Percentiles rank a stretch among this genome's conserved stretches.
These are phyloP conservation scores for Trichomonascus vanleenenianus DNA, from an alignment of 805 yeast genomes.

Conservation along the genomic window DNA sequence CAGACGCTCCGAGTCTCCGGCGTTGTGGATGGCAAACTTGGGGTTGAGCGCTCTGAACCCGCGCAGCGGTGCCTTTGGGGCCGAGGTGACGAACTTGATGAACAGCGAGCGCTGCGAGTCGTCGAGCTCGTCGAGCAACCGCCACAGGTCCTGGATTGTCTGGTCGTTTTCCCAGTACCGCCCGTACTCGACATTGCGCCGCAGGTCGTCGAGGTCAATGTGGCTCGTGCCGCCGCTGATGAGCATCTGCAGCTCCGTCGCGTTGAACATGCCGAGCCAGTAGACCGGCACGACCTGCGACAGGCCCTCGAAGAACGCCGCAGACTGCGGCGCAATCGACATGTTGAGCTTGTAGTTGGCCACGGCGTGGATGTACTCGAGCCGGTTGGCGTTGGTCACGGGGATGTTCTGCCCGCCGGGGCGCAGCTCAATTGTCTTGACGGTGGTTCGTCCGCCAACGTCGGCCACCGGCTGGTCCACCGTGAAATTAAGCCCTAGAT, in stretches of 20 bases:
- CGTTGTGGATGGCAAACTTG: constrained; percentile 66
- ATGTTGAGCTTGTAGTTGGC: constrained; percentile 74
- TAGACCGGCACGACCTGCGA: constrained; percentile 55
- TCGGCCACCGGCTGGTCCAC: constrained; percentile 38
- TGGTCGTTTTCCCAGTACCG: constrained; percentile 36
- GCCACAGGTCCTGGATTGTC: constrained; percentile 69
- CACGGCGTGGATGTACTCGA: constrained; percentile 67
- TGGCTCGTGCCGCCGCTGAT: constrained; percentile 71
- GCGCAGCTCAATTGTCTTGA: constrained; percentile 44
- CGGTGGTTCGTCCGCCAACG: constrained; percentile 19
- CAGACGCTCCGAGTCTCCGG: constrained; percentile 46
- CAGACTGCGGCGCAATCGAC: constrained; percentile 49
- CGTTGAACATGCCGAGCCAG: constrained; percentile 83
- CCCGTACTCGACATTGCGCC: constrained; percentile 52
- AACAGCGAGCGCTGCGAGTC: constrained; percentile 56
- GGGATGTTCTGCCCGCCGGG: constrained; percentile 48
- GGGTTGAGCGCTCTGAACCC: constrained; percentile 77
- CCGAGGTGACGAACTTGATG: constrained; percentile 85
- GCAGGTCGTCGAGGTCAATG: constrained; percentile 65
- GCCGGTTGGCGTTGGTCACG: constrained; percentile 54
- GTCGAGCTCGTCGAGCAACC: constrained; percentile 59
- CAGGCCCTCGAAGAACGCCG: constrained; percentile 62
- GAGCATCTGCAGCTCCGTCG: constrained; percentile 75
- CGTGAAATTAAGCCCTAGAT: constrained; percentile 60
- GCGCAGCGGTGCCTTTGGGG: constrained; percentile 80